These are phyloP conservation scores for Lachnellula occidentalis DNA, from an alignment of 2,329 filamentous ascomycete species.

Conservation along the genomic window DNA sequence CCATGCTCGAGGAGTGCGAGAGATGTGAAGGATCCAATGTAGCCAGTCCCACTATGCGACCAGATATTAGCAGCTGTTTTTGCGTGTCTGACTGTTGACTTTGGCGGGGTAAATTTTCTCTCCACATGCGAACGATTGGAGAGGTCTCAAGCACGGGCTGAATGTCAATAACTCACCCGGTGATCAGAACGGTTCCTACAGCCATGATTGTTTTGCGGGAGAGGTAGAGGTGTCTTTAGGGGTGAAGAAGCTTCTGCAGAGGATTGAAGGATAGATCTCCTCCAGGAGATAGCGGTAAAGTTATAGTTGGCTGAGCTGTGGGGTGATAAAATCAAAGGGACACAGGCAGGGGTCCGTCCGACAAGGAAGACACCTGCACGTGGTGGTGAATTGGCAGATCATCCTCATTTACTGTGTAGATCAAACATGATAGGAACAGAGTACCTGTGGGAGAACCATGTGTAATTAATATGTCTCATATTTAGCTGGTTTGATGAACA, in stretches of 20 bases:
- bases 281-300: neutral
- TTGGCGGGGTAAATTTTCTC: constrained; percentile 10
- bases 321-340: neutral
- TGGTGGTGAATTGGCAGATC: no score
- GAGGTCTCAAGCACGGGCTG: neutral
- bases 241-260: neutral
- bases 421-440: no score
- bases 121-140: neutral
- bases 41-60: constrained; percentile 78
- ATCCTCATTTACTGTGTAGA: no score
- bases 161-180: constrained; percentile 62
- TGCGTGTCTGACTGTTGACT: constrained; percentile 1
- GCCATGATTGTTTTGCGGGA: constrained; percentile 50
- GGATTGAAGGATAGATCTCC: neutral
- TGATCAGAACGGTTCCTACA: constrained; percentile 83
- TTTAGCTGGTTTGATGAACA: no score
- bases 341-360: no score
- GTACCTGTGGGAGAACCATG: no score
- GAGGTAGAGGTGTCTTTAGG: neutral
- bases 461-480: no score
- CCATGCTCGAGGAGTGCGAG: constrained; percentile 87
- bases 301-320: neutral
- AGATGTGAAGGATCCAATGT: constrained; percentile 96
- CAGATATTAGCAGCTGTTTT: constrained; percentile 23
- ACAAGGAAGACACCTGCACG: no score